A percentile compares a stretch with the other conserved stretches of the same genome.
These are phyloP conservation scores for Emericellopsis terricola DNA, from an alignment of 495 filamentous ascomycete genomes.

Conservation along the genomic window DNA sequence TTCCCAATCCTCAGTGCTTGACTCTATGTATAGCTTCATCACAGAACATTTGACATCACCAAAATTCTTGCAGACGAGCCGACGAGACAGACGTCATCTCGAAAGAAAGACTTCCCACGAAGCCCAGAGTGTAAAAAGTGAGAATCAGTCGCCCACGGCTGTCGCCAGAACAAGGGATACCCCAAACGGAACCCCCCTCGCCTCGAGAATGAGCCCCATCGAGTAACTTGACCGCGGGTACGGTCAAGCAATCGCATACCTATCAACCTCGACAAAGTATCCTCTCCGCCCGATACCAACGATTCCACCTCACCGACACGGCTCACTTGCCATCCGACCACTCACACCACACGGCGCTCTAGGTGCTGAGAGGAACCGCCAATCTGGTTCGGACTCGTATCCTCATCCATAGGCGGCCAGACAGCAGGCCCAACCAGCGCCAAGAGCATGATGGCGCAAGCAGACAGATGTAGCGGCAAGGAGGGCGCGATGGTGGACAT, in stretches of 20 bases:
- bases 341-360: constrained; percentile 13
- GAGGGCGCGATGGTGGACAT: constrained; percentile 17
- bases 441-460: constrained; percentile 5
- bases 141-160: no score
- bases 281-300: constrained; percentile 22
- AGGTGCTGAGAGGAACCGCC: no score
- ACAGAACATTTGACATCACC: constrained; percentile 62
- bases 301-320: constrained; percentile 17
- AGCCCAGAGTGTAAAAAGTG: constrained; percentile 25
- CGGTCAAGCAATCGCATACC: constrained; percentile 89
- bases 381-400: constrained; percentile 70
- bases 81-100: no score
- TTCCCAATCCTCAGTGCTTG: constrained; percentile 69
- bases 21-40: constrained; percentile 98
- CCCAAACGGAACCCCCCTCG: constrained; percentile 75
- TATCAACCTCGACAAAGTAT: constrained; percentile 85
- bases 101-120: constrained; percentile 21
- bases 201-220: constrained; percentile 99
- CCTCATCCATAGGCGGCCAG: constrained; percentile 51
- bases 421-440: constrained; percentile 5
- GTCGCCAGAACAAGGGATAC: no score
- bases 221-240: constrained; percentile 65
- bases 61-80: no score
- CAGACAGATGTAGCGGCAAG: constrained; percentile 18
- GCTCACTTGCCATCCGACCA: constrained; percentile 20